Evolutionary conservation across 345 rosid genomes (phyloP).

Genomic region (Syzygium oleosum): DNA sequence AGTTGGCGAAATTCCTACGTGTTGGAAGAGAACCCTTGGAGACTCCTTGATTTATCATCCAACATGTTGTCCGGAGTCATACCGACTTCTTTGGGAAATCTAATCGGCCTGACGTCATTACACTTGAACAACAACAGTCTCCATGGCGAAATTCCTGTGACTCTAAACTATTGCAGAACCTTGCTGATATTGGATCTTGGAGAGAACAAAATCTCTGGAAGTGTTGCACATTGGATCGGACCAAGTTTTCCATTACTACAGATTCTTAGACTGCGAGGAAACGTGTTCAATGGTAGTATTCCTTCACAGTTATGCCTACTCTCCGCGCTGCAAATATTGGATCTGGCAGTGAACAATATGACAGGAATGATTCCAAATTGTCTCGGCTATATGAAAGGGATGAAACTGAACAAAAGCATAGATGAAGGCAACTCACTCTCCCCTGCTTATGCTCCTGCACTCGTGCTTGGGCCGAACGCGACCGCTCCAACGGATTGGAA

Average conservation of each 20-base stretch:
- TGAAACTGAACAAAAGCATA: not conserved
- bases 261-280: not conserved
- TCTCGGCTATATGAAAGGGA: not conserved
- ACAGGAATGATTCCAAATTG: not conserved
- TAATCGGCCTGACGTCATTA: rapidly evolving
- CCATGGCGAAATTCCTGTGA: not conserved
- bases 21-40: not conserved
- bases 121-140: not conserved
- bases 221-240: constrained; percentile 1
- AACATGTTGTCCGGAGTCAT: not conserved
- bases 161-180: rapidly evolving
- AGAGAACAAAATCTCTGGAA: not conserved
- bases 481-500: not conserved
- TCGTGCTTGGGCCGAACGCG: rapidly evolving
- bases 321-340: not conserved
- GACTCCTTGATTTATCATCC: not conserved
- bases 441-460: not conserved
- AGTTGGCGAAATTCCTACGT: not conserved
- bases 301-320: not conserved
- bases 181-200: not conserved
- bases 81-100: not conserved
- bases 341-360: not conserved
- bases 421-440: not conserved
- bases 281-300: not conserved
- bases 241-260: rapidly evolving